These are phyloP conservation scores for Shiraia bambusicola DNA, from an alignment of 2,329 filamentous ascomycete genomes.

Conservation along the genomic window DNA sequence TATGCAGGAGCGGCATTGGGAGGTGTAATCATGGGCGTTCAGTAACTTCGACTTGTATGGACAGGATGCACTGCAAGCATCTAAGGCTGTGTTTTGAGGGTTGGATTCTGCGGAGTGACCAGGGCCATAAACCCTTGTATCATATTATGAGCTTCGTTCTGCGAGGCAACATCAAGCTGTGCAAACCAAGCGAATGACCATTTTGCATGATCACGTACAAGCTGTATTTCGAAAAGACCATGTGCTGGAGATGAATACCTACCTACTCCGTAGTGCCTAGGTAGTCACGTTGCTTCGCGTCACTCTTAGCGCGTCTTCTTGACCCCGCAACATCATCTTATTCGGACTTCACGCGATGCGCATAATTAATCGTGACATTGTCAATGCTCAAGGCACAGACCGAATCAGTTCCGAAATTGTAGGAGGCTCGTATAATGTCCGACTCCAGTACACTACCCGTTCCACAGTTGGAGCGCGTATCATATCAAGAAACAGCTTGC, in stretches of 20 bases:
- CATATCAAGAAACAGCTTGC: not conserved
- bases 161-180: conserved; percentile 11
- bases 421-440: not conserved
- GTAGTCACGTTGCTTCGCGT: conserved; percentile 30
- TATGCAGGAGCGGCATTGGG: conserved; percentile 29
- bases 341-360: conserved; percentile 1
- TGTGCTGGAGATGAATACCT: not conserved
- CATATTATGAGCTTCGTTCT: conserved; percentile 17
- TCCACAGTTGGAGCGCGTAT: not conserved
- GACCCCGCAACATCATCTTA: conserved; percentile 11
- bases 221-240: too few species aligned
- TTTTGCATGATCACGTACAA: not conserved
- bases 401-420: not conserved
- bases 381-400: not conserved
- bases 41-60: conserved; percentile 10
- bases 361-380: not conserved
- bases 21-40: conserved; percentile 32
- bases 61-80: conserved; percentile 18
- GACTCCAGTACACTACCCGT: not conserved
- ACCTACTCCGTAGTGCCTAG: not conserved
- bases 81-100: conserved; percentile 7
- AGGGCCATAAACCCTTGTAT: conserved; percentile 20
- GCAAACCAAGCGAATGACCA: not conserved
- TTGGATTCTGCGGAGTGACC: conserved; percentile 17
- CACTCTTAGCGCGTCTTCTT: conserved; percentile 16